Base-by-base conservation (phyloP, 176 grass and related monocot genomes). In the Secale cereale region DNA sequence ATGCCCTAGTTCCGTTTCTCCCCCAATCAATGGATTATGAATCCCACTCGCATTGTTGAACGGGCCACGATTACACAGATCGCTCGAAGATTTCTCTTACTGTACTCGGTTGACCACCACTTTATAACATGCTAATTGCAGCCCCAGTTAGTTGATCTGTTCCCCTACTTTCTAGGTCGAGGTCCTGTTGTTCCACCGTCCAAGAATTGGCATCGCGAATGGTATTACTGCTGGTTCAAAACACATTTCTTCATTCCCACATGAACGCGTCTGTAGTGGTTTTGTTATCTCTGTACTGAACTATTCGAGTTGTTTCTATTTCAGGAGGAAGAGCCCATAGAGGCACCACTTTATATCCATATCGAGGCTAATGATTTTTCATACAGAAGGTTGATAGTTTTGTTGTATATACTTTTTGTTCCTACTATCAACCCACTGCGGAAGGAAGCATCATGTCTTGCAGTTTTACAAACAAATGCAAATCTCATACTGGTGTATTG, bases 301-400 rank as follows among this genome's bases (percentile, higher is more conserved):
- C 15, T 65, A 27, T 8, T 57, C 8, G 5, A 11, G 48, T 52
- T 76, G 16, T 67, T 40, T 50, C 43, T 17, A 23, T 65, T 31
- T 36, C 17, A 95, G 93, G 93, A 92, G 62, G 82, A 90, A 84
- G 82, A 78, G 65, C 65, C 20, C 29, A 40, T 82, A 46, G 82
- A 81, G 29, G 65, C 81, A 26, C 90, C 93, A 7, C 72, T 79
- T 72, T 98, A 95, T 86, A 96, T 88, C 77, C 84, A 92, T 79
- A 94, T 96, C 39, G 93, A 96, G 70, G 85, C 78, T 69, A 98
- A 98, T 52, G 91, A 94, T 81, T 98, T 98, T 61, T 89, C 81
- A 54, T 85, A 92, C 61, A 89, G 93, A 70, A 98, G 88, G 93
- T 98, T 88, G 88, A 48, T 75, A 48, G 35, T 76, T 65, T 8